Base-by-base conservation (phyloP, 1,284 basidiomycete genomes). In the Ganoderma boninense region DNA sequence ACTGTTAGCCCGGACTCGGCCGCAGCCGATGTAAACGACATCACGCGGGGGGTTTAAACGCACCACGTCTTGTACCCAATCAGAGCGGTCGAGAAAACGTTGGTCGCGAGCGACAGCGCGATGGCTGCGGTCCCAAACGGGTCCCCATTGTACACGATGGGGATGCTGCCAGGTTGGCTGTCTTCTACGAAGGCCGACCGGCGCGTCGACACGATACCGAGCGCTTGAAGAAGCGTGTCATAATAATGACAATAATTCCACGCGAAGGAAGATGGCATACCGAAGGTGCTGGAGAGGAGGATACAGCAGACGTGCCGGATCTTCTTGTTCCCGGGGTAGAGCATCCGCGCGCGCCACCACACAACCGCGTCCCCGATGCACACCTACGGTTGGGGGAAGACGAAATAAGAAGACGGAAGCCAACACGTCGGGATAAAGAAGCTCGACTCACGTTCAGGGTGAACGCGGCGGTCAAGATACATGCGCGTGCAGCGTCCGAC, bases 51-150 rank as follows among this genome's bases (percentile, higher is more conserved):
- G 49, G 23, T 26, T 26, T 52, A 11, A 14, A 32, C 63, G 10
- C 35, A 64, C 63, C 63, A 64, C 5, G 63, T 32, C 52, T 64
- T 64, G 52, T 40, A 64, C 18, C n/a, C 63, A 20, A 64, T 56
- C 26, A 64, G 63, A 14, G 43, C 20, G 35, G 49, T 40, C 2
- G 63, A 49, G 29, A 52, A 40, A 16, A 64, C n/a, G 38, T 64
- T 64, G 2, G 49, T 64, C n/a, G 52, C 63, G 23, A 64, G n/a
- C 8, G 63, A 54, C 10, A 64, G 14, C 13, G 40, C 46, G 32
- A 64, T 35, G 20, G 63, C 63, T 26, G 63, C 63, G 20, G 63
- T 64, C 32, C 63, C 63, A 18, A 35, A 40, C 10, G 23, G 20
- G 20, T 40, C 49, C 14, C 63, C 23, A 35, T 40, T 60, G 57